These are phyloP conservation scores for Fagus crenata DNA, from an alignment of 306 rosid genomes.

Conservation along the genomic window DNA sequence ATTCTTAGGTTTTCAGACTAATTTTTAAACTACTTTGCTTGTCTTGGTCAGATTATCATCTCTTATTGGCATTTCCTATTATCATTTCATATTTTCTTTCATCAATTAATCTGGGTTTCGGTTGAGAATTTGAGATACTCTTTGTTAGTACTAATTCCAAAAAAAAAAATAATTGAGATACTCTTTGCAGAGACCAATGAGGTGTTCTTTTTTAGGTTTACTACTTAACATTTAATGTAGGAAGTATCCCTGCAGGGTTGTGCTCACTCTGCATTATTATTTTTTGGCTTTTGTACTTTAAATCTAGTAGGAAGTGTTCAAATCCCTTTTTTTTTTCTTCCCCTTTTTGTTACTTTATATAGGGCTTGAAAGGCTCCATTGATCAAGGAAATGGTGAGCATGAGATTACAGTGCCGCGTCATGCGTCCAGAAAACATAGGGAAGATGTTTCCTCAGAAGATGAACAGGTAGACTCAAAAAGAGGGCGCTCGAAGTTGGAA, in stretches of 20 bases:
- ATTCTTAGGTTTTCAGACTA: neutral
- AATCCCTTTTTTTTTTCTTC: slow-evolving; percentile 12
- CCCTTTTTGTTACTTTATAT: slow-evolving; percentile 33
- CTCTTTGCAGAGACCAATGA: neutral
- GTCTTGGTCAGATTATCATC: neutral
- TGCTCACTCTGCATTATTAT: neutral
- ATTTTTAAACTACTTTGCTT: neutral
- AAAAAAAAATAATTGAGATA: too few relatives aligned
- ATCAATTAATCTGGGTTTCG: slow-evolving; percentile 10
- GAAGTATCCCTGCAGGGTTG: neutral
- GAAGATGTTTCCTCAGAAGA: slow-evolving; percentile 72
- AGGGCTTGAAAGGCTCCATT: slow-evolving; percentile 68
- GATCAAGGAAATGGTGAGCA: slow-evolving; percentile 53
- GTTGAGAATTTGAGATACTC: slow-evolving; percentile 18
- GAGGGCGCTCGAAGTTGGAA: slow-evolving; percentile 94
- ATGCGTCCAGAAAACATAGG: slow-evolving; percentile 52
- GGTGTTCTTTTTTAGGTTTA: neutral
- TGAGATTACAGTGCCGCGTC: slow-evolving; percentile 47
- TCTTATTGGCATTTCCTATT: neutral
- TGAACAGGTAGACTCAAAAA: slow-evolving; percentile 66
- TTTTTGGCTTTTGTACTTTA: slow-evolving; percentile 1
- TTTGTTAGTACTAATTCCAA: neutral
- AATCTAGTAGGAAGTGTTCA: slow-evolving; percentile 13
- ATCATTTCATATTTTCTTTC: neutral
- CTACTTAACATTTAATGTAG: neutral